phyloP scores from a whole-genome alignment of 2,329 filamentous ascomycete species.

The Nannizziopsis arthrosporioides region DNA sequence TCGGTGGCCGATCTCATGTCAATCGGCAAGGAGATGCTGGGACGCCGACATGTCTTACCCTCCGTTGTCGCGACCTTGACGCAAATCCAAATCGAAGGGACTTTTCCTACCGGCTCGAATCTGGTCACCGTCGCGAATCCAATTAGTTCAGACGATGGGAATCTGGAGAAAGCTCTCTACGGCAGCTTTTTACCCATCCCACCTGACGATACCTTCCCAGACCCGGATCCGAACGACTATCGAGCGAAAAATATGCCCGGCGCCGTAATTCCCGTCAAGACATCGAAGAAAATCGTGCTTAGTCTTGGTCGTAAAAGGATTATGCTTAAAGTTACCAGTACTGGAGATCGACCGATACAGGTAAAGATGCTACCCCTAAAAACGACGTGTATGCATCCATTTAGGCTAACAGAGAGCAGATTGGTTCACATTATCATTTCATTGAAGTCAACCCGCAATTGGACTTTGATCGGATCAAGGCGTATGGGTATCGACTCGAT shows the following conservation, averaged over 20 bases:
- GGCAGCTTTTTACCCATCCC: conserved; percentile 83
- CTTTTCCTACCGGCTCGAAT: conserved; percentile 81
- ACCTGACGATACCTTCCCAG: conserved; percentile 53
- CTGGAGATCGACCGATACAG: conserved; percentile 81
- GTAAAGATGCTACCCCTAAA: conserved; percentile 33
- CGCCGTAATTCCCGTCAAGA: conserved; percentile 61
- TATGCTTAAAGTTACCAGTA: conserved; percentile 65
- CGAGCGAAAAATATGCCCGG: conserved; percentile 60
- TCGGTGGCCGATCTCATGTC: conserved; percentile 87
- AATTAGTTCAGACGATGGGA: conserved; percentile 72
- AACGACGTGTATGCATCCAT: too few relatives aligned
- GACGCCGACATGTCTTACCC: conserved; percentile 79
- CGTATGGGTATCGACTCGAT: conserved; percentile 78
- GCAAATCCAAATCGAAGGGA: conserved; percentile 88
- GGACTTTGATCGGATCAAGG: conserved; percentile 69
- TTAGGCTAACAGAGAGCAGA: conserved; percentile 28
- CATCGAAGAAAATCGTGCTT: conserved; percentile 49
- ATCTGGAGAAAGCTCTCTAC: conserved; percentile 77
- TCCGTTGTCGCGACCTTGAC: conserved; percentile 65
- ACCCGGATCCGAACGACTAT: conserved; percentile 54
- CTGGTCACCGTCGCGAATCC: conserved; percentile 90
- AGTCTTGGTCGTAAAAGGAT: conserved; percentile 66
- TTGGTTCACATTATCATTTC: conserved; percentile 92
- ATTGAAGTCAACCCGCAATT: conserved; percentile 87
- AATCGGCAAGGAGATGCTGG: conserved; percentile 82